These are phyloP conservation scores for Beauveria sp. DNA, from an alignment of 2,329 filamentous ascomycete species.

Conservation along the genomic window DNA sequence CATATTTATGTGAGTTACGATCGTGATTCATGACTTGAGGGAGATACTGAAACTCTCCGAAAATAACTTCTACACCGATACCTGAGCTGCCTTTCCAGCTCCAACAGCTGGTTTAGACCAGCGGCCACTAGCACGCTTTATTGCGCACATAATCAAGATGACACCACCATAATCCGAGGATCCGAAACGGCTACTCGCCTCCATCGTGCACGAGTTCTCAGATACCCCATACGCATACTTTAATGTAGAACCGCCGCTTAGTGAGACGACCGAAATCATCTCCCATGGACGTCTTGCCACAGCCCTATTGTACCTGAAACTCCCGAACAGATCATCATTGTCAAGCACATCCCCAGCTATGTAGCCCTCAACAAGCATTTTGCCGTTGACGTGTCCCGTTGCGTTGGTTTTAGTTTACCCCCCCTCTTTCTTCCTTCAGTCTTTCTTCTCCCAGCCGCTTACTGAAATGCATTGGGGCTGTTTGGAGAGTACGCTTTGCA, in stretches of 20 bases:
- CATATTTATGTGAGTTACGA: neutral
- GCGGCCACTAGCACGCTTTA: neutral
- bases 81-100: no score
- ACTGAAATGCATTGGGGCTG: neutral
- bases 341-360: neutral
- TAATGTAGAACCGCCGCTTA: neutral
- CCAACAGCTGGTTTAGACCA: neutral
- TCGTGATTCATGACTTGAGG: neutral
- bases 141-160: neutral
- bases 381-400: neutral
- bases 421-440: no score
- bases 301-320: neutral
- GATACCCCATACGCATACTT: neutral
- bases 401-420: neutral
- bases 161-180: neutral
- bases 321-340: neutral
- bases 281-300: neutral
- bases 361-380: neutral
- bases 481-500: neutral
- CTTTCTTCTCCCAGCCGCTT: no score
- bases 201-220: neutral
- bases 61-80: neutral
- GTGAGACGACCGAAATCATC: constrained; percentile 1
- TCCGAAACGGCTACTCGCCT: neutral
- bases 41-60: neutral